Base-by-base conservation (phyloP, 331 rosid species). In the Rhamnella rubrinervis region DNA sequence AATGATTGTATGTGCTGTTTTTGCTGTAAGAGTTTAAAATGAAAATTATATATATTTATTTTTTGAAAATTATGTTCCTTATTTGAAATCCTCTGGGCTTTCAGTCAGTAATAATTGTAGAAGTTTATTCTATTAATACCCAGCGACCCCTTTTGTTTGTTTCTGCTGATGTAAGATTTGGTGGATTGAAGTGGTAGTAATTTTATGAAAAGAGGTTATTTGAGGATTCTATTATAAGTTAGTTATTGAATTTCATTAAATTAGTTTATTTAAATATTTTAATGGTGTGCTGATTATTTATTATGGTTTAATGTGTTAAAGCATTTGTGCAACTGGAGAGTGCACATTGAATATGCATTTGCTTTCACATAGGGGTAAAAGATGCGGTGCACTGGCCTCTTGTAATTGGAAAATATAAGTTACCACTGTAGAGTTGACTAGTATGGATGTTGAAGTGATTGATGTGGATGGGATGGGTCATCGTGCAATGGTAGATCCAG, bases 381-480 rank as follows among this genome's bases (percentile, higher is more conserved):
- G 46, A 51, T 72, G 77, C 46, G 71, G 72, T 63, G 71, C 26
- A 31, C 46, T 70, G 73, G 56, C 17, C 58, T 62, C 66, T 59
- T 58, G 70, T 61, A 64, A 57, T 15, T 73, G 11, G 11, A 52
- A 26, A 66, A 3, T 51, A 65, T 81, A 72, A 61, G 61, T 51
- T 68, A 67, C 67, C 63, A 17, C 58, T 64, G 55, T 61, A 68
- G 59, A n/a, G 76, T 67, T 60, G 63, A 74, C 75, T 82, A 31
- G 74, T 47, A 87, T 92, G 98, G 98, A 89, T 80, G 81, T 84
- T 78, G 87, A 87, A 68, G 89, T 89, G 74, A 78, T 85, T 59
- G 84, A 74, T 73, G 82, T 84, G 65, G 87, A 82, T 65, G 92
- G 84, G 52, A 72, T 76, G 80, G 82, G 72, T 59, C 89, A 76